Evolutionary conservation across 495 filamentous ascomycete species (phyloP).

Genomic region (Hypomontagnella submonticulosa): DNA sequence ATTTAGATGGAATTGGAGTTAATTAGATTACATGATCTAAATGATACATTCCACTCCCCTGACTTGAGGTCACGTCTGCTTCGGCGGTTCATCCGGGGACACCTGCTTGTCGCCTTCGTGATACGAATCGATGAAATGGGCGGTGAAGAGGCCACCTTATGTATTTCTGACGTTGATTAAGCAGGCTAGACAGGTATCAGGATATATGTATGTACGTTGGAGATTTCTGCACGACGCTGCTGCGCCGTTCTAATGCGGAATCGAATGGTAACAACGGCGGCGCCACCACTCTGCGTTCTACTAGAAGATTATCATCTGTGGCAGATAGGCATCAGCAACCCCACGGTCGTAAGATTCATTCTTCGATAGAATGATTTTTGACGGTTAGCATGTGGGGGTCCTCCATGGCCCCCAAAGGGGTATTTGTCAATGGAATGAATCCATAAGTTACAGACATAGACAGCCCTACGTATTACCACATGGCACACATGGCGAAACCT

Average conservation of each 20-base stretch:
- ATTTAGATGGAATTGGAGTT: not conserved
- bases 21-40: constrained; percentile 27
- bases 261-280: not conserved
- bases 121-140: constrained; percentile 13
- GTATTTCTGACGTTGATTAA: constrained; percentile 24
- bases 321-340: constrained; percentile 4
- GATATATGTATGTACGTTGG: constrained; percentile 8
- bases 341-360: not conserved
- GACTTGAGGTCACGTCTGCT: constrained; percentile 3
- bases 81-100: constrained; percentile 17
- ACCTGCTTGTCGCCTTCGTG: constrained; percentile 12
- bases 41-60: constrained; percentile 19
- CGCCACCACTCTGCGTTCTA: constrained; percentile 6
- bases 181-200: not conserved
- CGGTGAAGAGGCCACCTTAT: constrained; percentile 22
- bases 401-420: constrained; percentile 20
- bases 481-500: constrained; percentile 24
- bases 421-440: not conserved
- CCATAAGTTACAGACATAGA: constrained; percentile 7
- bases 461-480: constrained; percentile 27
- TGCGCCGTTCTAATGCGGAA: constrained; percentile 15
- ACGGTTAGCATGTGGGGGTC: constrained; percentile 15
- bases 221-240: constrained; percentile 9
- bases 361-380: constrained; percentile 6
- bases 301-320: not conserved